These are phyloP conservation scores for Hyphopichia wangnamkhiaoensis DNA, from an alignment of 1,139 yeast genomes.

Conservation along the genomic window DNA sequence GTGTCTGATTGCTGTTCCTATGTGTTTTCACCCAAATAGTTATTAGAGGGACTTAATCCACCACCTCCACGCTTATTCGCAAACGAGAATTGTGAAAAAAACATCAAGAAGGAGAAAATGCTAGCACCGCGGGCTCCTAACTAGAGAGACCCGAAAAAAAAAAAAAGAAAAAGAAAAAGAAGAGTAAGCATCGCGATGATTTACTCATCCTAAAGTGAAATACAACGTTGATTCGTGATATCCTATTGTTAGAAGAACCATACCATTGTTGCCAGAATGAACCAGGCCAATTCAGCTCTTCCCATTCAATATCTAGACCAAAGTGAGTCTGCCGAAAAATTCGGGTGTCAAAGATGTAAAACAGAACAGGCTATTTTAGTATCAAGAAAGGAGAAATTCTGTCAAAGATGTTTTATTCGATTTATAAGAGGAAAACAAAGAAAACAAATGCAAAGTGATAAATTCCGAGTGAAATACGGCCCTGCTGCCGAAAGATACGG, in stretches of 20 bases:
- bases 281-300: constrained; percentile 3
- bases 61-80: too few relatives aligned
- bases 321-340: constrained; percentile 2
- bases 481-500: constrained; percentile 28
- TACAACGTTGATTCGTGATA: too few relatives aligned
- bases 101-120: too few relatives aligned
- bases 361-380: constrained; percentile 43
- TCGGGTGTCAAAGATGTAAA: constrained; percentile 54
- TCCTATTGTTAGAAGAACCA: too few relatives aligned
- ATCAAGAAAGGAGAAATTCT: constrained; percentile 72
- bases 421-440: constrained; percentile 80
- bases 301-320: constrained; percentile 21
- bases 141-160: neutral
- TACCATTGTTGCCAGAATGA: neutral
- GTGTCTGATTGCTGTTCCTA: too few relatives aligned
- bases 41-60: too few relatives aligned
- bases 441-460: constrained; percentile 69
- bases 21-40: too few relatives aligned
- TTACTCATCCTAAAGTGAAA: too few relatives aligned
- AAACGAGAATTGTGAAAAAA: too few relatives aligned
- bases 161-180: neutral
- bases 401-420: constrained; percentile 67
- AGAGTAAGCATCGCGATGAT: neutral
- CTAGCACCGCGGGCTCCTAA: neutral
- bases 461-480: constrained; percentile 67